Base-by-base conservation (phyloP, 2,329 filamentous ascomycete species). In the Colletotrichum eleusines region DNA sequence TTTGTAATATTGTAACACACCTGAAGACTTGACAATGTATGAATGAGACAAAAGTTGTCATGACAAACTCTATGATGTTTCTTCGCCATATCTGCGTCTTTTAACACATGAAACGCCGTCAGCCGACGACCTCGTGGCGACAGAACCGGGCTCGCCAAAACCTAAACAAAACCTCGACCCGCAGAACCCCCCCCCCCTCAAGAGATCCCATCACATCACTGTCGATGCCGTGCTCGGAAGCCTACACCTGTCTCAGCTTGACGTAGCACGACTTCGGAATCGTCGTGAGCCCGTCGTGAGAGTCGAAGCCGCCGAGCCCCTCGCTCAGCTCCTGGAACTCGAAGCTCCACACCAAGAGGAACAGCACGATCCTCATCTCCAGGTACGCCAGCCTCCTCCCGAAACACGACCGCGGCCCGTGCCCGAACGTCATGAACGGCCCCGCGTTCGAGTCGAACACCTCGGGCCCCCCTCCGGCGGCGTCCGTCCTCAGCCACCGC, bases 371-470 rank as follows among this genome's bases (percentile, higher is more conserved):
- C 40, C 73, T 74, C 72, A 80, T 40, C 73, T 80, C 76, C 3
- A 79, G 23, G 44, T 77, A 76, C 9, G 77, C 76, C 64, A 80
- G 38, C 60, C 72, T 72, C 33, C 74, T 72, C 5, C 77, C 78
- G 33, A 74, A 80, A 44, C 78, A 80, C 2, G 72, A 73, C 33
- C 78, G 59, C 1, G 69, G 62, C 0, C 77, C 77, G 5, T 72
- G 26, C 1, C 77, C 73, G 28, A 78, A 79, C 5, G 69, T 46
- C 38, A 78, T 55, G 14, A 71, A 44, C 2, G 78, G 77, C 1
- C 78, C 77, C 0, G 76, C 73, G 42, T 68, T 67, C 26, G 72
- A 50, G 63, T 77, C 73, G 62, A 76, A 79, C 33, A 68, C 70
- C 53, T 67, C 68, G 14, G 31, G 33, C 51, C 73, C 28, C 58